phyloP scores from a whole-genome alignment of 2,329 filamentous ascomycete species.

The Zasmidium angulare region DNA sequence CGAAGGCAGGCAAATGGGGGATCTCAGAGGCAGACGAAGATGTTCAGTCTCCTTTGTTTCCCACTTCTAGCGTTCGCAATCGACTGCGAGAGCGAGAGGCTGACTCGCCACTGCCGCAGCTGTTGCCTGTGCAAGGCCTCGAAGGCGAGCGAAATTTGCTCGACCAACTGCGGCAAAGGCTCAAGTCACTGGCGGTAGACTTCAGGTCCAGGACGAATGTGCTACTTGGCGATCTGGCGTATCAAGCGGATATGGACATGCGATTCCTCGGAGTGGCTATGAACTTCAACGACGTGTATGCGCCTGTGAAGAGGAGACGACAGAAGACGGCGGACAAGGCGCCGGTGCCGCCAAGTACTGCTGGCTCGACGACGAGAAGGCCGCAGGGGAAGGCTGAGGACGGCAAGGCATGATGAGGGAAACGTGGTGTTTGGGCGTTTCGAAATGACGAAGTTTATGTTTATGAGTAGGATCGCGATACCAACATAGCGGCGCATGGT shows the following conservation, averaged over 20 bases:
- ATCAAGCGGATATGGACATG: conserved; percentile 94
- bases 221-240: conserved; percentile 83
- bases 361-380: neutral
- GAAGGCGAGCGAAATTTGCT: conserved; percentile 64
- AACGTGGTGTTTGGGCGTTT: neutral
- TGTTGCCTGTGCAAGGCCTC: conserved; percentile 40
- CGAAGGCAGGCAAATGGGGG: conserved; percentile 65
- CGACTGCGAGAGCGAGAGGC: conserved; percentile 28
- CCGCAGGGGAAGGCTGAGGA: conserved; percentile 1
- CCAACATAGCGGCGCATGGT: neutral
- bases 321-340: conserved; percentile 20
- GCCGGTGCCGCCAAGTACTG: neutral
- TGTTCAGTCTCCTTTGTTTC: conserved; percentile 23
- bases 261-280: conserved; percentile 93
- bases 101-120: conserved; percentile 44
- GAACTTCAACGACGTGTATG: conserved; percentile 98
- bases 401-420: neutral
- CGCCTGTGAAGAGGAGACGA: conserved; percentile 66
- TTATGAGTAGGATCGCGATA: neutral
- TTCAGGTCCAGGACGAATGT: conserved; percentile 78
- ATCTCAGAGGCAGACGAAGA: conserved; percentile 57
- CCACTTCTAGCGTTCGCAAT: conserved; percentile 6
- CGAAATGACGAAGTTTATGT: neutral
- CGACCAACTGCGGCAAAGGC: conserved; percentile 70
- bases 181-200: conserved; percentile 69